phyloP scores from a whole-genome alignment of 202 grass and related monocot species.

The Elaeis oleifera region DNA sequence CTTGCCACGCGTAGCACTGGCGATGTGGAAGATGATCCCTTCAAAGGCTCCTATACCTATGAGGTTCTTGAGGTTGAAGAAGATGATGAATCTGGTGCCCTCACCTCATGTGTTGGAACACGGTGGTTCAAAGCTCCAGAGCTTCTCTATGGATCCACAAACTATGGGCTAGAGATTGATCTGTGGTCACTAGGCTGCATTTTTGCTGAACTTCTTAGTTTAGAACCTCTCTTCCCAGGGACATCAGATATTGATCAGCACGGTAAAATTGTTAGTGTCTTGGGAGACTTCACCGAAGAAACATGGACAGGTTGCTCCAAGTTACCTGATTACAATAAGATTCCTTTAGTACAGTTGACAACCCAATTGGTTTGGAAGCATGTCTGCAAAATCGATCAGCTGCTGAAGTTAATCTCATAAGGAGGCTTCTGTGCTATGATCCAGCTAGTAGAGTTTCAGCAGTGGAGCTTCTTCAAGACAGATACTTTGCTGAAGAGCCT shows the following conservation, averaged over 20 bases:
- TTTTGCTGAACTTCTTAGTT: conserved; percentile 56
- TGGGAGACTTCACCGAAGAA: conserved; percentile 62
- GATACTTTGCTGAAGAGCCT: conserved; percentile 56
- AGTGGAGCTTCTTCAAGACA: conserved; percentile 40
- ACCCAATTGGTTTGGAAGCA: conserved; percentile 49
- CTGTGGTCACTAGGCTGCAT: conserved; percentile 92
- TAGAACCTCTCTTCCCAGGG: conserved; percentile 64
- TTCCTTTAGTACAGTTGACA: conserved; percentile 65
- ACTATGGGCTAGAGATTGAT: conserved; percentile 67
- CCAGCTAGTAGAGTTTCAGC: conserved; percentile 41
- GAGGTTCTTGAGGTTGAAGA: conserved; percentile 39
- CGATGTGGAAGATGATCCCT: conserved; percentile 65
- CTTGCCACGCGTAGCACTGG: conserved; percentile 77
- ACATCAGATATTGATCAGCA: conserved; percentile 80
- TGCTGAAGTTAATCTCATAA: conserved; percentile 56
- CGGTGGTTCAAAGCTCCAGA: conserved; percentile 87
- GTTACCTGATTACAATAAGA: conserved; percentile 73
- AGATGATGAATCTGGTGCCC: conserved; percentile 42
- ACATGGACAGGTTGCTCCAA: conserved; percentile 75
- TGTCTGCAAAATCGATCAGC: conserved; percentile 47
- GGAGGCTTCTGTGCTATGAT: conserved; percentile 54
- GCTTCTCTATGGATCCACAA: conserved; percentile 83
- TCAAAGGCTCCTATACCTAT: conserved; percentile 52
- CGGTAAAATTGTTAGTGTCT: conserved; percentile 63
- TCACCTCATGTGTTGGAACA: conserved; percentile 86